Conservation (phyloP, 495 filamentous ascomycete genomes). For the Trichoderma virens region DNA sequence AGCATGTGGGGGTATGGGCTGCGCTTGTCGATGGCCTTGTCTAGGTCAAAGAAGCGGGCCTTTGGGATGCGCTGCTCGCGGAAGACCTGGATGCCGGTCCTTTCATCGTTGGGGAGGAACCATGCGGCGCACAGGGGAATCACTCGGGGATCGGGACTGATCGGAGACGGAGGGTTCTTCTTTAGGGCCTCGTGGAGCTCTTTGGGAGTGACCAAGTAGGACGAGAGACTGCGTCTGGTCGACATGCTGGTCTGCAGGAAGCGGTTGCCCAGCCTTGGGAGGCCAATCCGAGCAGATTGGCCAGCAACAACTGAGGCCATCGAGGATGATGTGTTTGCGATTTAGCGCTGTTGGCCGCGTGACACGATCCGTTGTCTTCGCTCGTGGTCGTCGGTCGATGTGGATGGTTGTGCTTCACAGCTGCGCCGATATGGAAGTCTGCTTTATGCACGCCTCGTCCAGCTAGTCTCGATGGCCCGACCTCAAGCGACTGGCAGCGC, state of each 20-base stretch:
- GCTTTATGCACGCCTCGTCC: background rate
- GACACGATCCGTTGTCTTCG: background rate
- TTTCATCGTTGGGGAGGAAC: constrained; percentile 90
- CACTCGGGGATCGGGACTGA: constrained; percentile 68
- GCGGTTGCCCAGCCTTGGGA: background rate
- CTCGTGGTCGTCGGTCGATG: background rate
- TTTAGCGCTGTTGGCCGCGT: background rate
- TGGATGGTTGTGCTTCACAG: background rate
- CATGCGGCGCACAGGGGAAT: constrained; percentile 87
- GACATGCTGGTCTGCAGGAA: background rate
- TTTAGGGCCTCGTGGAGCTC: constrained; percentile 74
- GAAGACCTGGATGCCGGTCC: constrained; percentile 72
- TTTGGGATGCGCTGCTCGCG: constrained; percentile 68
- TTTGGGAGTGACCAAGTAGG: constrained; percentile 76
- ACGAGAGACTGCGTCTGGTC: constrained; percentile 43
- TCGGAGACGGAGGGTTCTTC: constrained; percentile 63
- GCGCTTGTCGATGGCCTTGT: constrained; percentile 75
- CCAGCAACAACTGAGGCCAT: background rate
- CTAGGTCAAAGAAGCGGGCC: constrained; percentile 94
- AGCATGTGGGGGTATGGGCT: constrained; percentile 97
- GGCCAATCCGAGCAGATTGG: background rate
- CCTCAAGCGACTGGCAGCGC: constrained; percentile 4
- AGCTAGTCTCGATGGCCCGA: background rate
- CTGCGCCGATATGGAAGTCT: background rate
- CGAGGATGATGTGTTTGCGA: background rate